phyloP scores from a whole-genome alignment of 495 filamentous ascomycete genomes.

The Aspergillus egyptiacus region DNA sequence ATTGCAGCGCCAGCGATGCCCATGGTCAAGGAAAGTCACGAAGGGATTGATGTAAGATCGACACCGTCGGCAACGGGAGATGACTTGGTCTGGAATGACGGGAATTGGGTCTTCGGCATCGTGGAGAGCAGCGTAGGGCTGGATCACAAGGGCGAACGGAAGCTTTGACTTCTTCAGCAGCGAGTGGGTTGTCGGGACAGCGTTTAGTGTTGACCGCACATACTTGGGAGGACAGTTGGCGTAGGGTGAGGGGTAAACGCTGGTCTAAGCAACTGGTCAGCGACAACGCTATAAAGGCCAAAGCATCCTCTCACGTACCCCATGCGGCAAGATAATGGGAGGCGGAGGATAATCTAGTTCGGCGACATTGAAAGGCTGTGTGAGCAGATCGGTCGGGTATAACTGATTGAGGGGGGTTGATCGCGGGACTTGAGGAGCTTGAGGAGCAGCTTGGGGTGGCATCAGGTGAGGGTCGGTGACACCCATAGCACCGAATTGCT shows the following conservation, averaged over 20 bases:
- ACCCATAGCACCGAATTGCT: constrained; percentile 78
- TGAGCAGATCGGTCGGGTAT: constrained; percentile 83
- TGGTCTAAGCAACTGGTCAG: constrained; percentile 54
- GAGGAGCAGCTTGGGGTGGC: constrained; percentile 49
- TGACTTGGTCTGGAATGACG: constrained; percentile 92
- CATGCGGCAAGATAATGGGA: constrained; percentile 82
- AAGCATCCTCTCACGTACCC: constrained; percentile 53
- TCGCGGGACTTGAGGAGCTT: constrained; percentile 47
- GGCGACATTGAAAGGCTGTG: constrained; percentile 86
- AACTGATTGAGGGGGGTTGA: constrained; percentile 73
- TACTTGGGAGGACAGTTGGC: constrained; percentile 94
- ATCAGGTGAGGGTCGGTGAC: constrained; percentile 54
- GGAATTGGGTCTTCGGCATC: constrained; percentile 88
- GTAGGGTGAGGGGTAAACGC: constrained; percentile 84
- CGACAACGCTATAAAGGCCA: constrained; percentile 8
- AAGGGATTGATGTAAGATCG: constrained; percentile 97
- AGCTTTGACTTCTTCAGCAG: constrained; percentile 94
- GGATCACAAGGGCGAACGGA: constrained; percentile 91
- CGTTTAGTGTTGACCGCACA: constrained; percentile 90
- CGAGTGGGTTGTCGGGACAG: constrained; percentile 82
- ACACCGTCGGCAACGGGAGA: constrained; percentile 90
- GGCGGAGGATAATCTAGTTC: constrained; percentile 91
- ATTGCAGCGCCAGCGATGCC: constrained; percentile 97
- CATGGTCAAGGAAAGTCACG: constrained; percentile 91
- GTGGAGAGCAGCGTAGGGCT: constrained; percentile 89